A percentile compares a stretch with the other conserved stretches of the same genome.
phyloP scores from a whole-genome alignment of 148 eudicot species.

The Rhododendron vialii region DNA sequence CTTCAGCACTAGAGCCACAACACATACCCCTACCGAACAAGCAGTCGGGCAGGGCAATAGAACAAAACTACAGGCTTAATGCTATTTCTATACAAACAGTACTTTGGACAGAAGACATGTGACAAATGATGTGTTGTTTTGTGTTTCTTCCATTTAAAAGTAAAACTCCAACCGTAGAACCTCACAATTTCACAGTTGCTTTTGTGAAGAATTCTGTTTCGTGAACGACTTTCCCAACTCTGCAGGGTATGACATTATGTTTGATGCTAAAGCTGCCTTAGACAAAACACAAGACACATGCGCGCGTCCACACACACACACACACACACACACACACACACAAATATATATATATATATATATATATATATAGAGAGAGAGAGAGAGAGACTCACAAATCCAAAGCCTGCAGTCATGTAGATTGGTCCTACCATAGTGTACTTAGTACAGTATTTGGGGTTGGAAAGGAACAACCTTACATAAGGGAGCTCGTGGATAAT shows the following conservation, averaged over 20 bases:
- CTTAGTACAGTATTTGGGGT: slow-evolving; percentile 24
- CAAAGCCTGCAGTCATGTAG: slow-evolving; percentile 32
- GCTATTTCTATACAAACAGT: no score
- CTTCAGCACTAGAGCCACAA: no score
- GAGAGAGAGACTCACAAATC: slow-evolving; percentile 23
- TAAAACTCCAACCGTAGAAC: neutral
- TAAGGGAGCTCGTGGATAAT: slow-evolving; percentile 35
- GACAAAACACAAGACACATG: neutral
- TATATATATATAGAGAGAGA: no score
- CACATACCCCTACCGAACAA: neutral
- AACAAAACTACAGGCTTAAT: no score
- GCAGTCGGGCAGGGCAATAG: neutral
- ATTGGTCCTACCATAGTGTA: slow-evolving; percentile 27
- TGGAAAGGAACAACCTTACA: slow-evolving; percentile 20
- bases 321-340: no score
- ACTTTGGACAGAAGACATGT: no score
- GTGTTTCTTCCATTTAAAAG: neutral
- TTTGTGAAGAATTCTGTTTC: neutral
- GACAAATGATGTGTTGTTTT: neutral
- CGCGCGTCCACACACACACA: no score
- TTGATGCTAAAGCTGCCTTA: no score
- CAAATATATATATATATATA: no score
- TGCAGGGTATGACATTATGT: neutral
- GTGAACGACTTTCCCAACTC: no score
- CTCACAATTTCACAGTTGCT: neutral